Percentiles rank a stretch among this genome's conserved stretches.
Conservation (phyloP, 2,329 filamentous ascomycete genomes). For the Aspergillus cejpii region DNA sequence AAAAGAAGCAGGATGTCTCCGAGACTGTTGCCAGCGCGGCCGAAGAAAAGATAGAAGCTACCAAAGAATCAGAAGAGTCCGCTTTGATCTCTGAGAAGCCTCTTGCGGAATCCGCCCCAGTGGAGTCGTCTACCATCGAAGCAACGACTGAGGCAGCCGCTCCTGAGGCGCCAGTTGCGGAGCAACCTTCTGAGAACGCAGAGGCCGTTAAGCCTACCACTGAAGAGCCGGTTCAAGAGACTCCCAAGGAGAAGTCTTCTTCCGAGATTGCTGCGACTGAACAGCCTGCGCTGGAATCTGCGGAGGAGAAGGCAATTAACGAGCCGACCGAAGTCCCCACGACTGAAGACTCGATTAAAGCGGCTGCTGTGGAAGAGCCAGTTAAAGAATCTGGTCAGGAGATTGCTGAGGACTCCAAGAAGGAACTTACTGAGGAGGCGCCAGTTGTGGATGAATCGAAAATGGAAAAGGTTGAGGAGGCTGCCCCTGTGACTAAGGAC, state of each 20-base stretch:
- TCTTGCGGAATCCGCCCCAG: neutral
- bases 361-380: constrained; percentile 6
- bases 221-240: constrained; percentile 1
- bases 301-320: constrained; percentile 4
- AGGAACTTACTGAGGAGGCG: constrained; percentile 3
- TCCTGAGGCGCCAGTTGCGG: neutral
- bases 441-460: constrained; percentile 1
- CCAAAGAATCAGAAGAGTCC: neutral
- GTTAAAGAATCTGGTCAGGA: constrained; percentile 5
- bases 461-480: constrained; percentile 7
- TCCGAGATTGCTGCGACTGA: constrained; percentile 4
- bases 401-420: constrained; percentile 5
- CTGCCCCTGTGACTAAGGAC: neutral
- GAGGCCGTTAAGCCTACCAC: neutral
- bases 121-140: neutral
- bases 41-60: neutral
- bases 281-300: neutral
- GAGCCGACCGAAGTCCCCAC: constrained; percentile 3
- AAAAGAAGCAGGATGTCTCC: neutral
- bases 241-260: constrained; percentile 1
- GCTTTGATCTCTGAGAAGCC: neutral
- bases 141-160: neutral
- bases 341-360: constrained; percentile 8
- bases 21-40: neutral
- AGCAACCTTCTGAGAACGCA: neutral